Percentiles rank a stretch among this genome's conserved stretches.
Conservation (phyloP, 805 yeast genomes). For the Candida silvatica region DNA sequence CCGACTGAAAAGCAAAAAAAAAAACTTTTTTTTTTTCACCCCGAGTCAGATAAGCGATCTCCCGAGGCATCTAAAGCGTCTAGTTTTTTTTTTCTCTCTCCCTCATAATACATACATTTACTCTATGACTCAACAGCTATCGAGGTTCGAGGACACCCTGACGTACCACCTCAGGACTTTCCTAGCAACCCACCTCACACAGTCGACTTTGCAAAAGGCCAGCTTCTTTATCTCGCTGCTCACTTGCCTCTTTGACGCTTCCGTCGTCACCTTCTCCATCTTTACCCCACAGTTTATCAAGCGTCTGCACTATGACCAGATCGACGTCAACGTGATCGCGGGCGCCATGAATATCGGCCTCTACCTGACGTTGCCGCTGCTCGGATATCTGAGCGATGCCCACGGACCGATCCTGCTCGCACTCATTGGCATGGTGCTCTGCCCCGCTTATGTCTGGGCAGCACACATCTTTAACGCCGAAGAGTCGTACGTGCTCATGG, state of each 20-base stretch:
- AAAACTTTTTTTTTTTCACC: too few relatives aligned
- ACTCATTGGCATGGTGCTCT: constrained; percentile 47
- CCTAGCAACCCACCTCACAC: constrained; percentile 34
- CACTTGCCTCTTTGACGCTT: constrained; percentile 72
- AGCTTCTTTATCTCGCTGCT: constrained; percentile 52
- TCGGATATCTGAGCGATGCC: constrained; percentile 79
- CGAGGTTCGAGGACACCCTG: constrained; percentile 28
- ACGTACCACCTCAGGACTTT: constrained; percentile 36
- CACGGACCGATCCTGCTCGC: constrained; percentile 75
- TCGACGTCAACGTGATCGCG: constrained; percentile 62
- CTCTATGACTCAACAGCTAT: constrained; percentile 14
- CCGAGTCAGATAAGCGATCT: neutral
- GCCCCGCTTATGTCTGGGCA: constrained; percentile 61
- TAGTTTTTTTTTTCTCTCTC: too few relatives aligned
- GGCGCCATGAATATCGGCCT: constrained; percentile 71
- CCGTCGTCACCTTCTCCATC: constrained; percentile 73
- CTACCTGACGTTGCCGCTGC: constrained; percentile 73
- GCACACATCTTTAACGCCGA: constrained; percentile 25
- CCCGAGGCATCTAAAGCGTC: too few relatives aligned
- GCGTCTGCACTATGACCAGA: constrained; percentile 51
- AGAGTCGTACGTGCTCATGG: constrained; percentile 26
- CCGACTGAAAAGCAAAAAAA: too few relatives aligned
- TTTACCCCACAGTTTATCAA: constrained; percentile 63
- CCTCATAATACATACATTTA: too few relatives aligned
- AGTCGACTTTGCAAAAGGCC: constrained; percentile 30